Conservation (phyloP, 768 basidiomycete species). For the Lyophyllum decastes region DNA sequence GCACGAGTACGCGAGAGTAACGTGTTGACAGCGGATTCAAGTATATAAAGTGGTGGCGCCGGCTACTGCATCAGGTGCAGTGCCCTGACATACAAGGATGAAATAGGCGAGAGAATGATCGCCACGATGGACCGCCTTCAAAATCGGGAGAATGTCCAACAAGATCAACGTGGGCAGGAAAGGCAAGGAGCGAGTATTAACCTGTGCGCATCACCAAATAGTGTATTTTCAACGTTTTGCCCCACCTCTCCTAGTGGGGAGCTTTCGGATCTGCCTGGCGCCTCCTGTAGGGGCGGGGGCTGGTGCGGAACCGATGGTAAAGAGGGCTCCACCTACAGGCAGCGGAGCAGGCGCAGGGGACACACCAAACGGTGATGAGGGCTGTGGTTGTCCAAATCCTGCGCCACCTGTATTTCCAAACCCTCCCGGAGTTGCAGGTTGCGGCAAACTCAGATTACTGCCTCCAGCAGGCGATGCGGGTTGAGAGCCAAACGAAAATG, state of each 20-base stretch:
- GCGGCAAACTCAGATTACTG: constrained; percentile 37
- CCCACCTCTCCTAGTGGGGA: constrained; percentile 49
- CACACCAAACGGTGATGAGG: constrained; percentile 48
- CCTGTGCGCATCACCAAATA: neutral
- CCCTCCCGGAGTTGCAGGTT: constrained; percentile 33
- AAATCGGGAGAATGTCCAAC: neutral
- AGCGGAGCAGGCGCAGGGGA: constrained; percentile 32
- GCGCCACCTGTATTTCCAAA: constrained; percentile 40
- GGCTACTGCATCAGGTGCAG: constrained; percentile 1
- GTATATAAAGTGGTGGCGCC: neutral
- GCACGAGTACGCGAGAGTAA: neutral
- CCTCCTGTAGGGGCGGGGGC: constrained; percentile 33
- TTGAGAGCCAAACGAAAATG: constrained; percentile 58
- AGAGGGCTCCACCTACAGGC: constrained; percentile 43
- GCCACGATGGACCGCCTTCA: neutral
- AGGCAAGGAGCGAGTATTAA: neutral
- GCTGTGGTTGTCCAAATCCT: constrained; percentile 38
- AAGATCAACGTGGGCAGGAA: neutral
- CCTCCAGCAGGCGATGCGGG: constrained; percentile 58
- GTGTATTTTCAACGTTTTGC: constrained; percentile 33
- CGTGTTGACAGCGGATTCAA: constrained; percentile 1
- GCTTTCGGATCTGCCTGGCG: constrained; percentile 51
- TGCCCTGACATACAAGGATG: constrained; percentile 2
- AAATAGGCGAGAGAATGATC: neutral
- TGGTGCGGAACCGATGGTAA: constrained; percentile 64